phyloP scores from a whole-genome alignment of 768 basidiomycete species.

The Saitozyma sp. region DNA sequence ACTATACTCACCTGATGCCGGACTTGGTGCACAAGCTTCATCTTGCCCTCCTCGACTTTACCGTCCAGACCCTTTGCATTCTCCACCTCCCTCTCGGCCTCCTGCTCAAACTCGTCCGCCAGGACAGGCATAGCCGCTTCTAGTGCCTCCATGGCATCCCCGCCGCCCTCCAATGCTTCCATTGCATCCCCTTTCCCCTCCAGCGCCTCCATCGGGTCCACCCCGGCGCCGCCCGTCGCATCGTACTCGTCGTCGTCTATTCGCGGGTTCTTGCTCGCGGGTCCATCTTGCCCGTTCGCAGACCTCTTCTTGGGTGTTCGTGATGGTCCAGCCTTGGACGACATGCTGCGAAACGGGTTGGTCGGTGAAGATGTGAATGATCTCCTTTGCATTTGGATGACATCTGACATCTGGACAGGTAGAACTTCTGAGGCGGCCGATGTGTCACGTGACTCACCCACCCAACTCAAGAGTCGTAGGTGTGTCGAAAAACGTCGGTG shows the following conservation, averaged over 20 bases:
- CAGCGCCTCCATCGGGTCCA: conserved; percentile 25
- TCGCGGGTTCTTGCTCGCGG: conserved; percentile 16
- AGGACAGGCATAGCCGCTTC: conserved; percentile 64
- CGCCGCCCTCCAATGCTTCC: conserved; percentile 18
- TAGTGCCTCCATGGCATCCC: conserved; percentile 15
- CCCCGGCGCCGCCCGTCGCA: conserved; percentile 17
- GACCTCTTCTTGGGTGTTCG: conserved; percentile 7
- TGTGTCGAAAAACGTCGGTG: background rate
- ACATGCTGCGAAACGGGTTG: background rate
- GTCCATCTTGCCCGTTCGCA: conserved; percentile 1
- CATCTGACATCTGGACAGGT: background rate
- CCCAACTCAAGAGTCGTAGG: background rate
- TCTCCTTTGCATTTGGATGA: background rate
- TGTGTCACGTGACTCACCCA: background rate
- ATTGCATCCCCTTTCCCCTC: conserved; percentile 14
- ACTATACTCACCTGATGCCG: conserved; percentile 34
- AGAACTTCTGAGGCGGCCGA: background rate
- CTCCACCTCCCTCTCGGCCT: conserved; percentile 86
- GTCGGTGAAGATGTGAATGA: too few relatives aligned
- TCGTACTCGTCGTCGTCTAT: conserved; percentile 17
- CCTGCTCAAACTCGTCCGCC: conserved; percentile 91
- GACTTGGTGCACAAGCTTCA: conserved; percentile 53
- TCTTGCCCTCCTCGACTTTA: conserved; percentile 48
- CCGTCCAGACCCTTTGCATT: conserved; percentile 84
- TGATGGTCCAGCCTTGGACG: conserved; percentile 8